Conservation (phyloP, 2,329 filamentous ascomycete genomes). For the Cladobotryum protrusum region DNA sequence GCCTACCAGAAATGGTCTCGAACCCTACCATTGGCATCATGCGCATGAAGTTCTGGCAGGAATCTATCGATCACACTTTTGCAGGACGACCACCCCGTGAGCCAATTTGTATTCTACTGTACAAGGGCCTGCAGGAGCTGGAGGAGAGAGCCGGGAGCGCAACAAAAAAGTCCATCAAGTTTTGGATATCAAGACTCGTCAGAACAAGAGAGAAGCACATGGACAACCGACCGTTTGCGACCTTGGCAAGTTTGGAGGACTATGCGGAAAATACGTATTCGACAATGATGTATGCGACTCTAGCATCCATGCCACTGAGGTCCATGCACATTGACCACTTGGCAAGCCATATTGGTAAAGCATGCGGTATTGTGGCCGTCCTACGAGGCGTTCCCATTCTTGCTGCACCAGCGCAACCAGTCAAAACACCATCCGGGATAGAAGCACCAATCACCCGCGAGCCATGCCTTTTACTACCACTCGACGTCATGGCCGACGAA, state of each 20-base stretch:
- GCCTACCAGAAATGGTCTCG: slow-evolving; percentile 83
- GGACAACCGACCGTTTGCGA: slow-evolving; percentile 74
- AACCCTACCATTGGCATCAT: slow-evolving; percentile 80
- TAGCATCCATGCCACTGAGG: slow-evolving; percentile 71
- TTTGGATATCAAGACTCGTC: slow-evolving; percentile 72
- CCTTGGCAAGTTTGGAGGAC: slow-evolving; percentile 66
- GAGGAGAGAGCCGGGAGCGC: slow-evolving; percentile 36
- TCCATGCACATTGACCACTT: slow-evolving; percentile 87
- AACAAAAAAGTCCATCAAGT: slow-evolving; percentile 51
- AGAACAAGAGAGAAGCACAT: slow-evolving; percentile 76
- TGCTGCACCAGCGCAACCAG: slow-evolving; percentile 59
- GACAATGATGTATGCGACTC: slow-evolving; percentile 79
- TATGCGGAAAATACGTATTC: slow-evolving; percentile 96
- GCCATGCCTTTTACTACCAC: slow-evolving; percentile 65
- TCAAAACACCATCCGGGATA: slow-evolving; percentile 36
- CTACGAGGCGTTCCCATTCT: slow-evolving; percentile 83
- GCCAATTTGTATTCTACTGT: slow-evolving; percentile 79
- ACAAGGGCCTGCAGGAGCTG: slow-evolving; percentile 63
- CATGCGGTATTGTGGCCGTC: slow-evolving; percentile 78
- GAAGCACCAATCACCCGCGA: slow-evolving; percentile 33
- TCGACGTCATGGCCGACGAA: slow-evolving; percentile 82
- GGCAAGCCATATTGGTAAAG: slow-evolving; percentile 92
- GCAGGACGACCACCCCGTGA: slow-evolving; percentile 77
- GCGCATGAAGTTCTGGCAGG: slow-evolving; percentile 93
- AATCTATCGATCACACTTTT: slow-evolving; percentile 73